Evolutionary conservation across 2,329 filamentous ascomycete genomes (phyloP), one percentile per base, ranked within the genome.

Genomic region (Fusarium phyllophilum): DNA sequence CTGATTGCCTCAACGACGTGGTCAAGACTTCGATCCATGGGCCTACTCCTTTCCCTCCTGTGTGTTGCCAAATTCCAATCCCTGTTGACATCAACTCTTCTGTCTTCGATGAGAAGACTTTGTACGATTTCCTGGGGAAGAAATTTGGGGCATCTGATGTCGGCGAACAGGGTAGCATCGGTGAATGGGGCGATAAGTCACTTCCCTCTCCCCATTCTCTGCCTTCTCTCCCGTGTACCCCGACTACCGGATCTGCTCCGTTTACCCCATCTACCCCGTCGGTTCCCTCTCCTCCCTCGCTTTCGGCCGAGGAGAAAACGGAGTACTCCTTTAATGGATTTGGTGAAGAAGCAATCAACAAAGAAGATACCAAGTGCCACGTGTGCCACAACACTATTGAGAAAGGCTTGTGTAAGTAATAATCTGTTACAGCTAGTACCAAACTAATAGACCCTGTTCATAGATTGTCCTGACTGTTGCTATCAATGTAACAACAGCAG

Each of bases 381-480:
- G 20, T 56, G 8, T 70, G 67, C 13, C 41, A 60, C 11, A 44
- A 44, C 5, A 17, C 24, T 7, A 41, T 61, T 13, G 42, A 45
- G 10, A n/a, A 45, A n/a, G 39, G 36, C 17, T 12, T 34, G 14
- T 49, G 68, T 70, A 66, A 45, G 68, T 55, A 51, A 24, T 13
- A 26, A 11, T 8, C 5, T 13, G 5, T 7, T 13, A 20, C 2
- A 44, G 10, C 20, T 4, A 6, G 13, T 13, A 38, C 4, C 3
- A 22, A 14, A 22, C 52, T 58, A 17, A 70, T 29, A 24, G 20
- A 26, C 11, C 2, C 4, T 24, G 8, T 31, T 14, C 11, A 12
- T 10, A 70, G 68, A 45, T 20, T 70, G 68, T 14, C 66, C 68
- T 24, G 41, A 66, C 4, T 70, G 66, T 17, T 70, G 68, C 20